phyloP scores from a whole-genome alignment of 2,329 filamentous ascomycete genomes.

The Waltergamsia citrina region DNA sequence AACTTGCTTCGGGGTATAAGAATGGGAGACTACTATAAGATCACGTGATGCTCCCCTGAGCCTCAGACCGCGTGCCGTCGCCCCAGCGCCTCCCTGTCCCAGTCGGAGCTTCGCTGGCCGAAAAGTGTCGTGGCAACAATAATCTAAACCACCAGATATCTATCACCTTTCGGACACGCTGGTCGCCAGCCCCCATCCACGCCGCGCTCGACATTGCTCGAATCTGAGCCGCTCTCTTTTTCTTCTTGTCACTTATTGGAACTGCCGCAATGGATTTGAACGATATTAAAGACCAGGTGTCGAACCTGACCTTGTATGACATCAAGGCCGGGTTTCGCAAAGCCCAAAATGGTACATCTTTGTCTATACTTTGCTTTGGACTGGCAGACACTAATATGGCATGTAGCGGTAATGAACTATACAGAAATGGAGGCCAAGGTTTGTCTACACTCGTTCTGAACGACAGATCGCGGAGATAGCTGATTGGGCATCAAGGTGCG shows the following conservation, averaged over 20 bases:
- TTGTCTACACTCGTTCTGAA: slow-evolving; percentile 6
- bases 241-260: slow-evolving; percentile 1
- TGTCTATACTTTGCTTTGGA: background rate
- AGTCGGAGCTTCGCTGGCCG: background rate
- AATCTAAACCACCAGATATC: too few relatives aligned
- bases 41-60: slow-evolving; percentile 1
- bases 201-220: background rate
- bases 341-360: slow-evolving; percentile 77
- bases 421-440: slow-evolving; percentile 82
- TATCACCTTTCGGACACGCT: background rate
- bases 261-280: slow-evolving; percentile 67
- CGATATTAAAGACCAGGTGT: slow-evolving; percentile 76
- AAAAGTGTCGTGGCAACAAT: slow-evolving; percentile 1
- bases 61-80: background rate
- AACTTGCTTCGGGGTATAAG: background rate
- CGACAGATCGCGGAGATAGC: background rate
- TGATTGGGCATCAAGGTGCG: slow-evolving; percentile 52
- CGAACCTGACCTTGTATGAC: slow-evolving; percentile 89
- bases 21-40: background rate
- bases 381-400: slow-evolving; percentile 14
- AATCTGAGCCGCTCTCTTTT: background rate
- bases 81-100: background rate
- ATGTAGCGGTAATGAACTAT: slow-evolving; percentile 91
- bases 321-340: slow-evolving; percentile 91
- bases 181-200: background rate